phyloP scores from a whole-genome alignment of 768 basidiomycete species.

The Auricularia sp. region DNA sequence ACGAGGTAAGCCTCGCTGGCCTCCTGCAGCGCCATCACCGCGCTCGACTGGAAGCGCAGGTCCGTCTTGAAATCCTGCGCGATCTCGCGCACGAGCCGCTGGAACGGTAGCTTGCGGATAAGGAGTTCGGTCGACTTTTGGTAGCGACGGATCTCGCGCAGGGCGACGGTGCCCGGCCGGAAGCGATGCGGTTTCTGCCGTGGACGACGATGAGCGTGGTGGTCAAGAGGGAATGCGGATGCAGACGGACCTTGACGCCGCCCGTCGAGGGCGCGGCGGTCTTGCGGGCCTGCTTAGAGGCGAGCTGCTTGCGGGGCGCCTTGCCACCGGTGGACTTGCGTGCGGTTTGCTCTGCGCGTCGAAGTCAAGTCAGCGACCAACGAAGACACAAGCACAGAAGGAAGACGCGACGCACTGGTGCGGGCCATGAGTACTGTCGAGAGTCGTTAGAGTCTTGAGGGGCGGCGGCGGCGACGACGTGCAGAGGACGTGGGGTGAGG shows the following conservation, averaged over 20 bases:
- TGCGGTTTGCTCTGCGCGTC: constrained; percentile 21
- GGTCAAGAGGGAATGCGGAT: no score
- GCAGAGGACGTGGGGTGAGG: neutral
- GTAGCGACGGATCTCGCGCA: constrained; percentile 97
- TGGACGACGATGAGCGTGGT: no score
- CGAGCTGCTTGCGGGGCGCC: constrained; percentile 26
- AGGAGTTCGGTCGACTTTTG: constrained; percentile 98
- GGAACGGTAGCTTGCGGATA: constrained; percentile 99
- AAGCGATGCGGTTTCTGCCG: constrained; percentile 93
- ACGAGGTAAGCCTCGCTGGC: constrained; percentile 86
- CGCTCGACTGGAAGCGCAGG: constrained; percentile 91
- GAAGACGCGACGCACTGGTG: neutral
- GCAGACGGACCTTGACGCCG: neutral
- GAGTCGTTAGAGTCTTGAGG: neutral
- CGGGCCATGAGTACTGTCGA: neutral
- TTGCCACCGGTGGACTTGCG: constrained; percentile 26
- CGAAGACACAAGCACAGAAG: neutral
- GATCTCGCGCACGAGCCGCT: constrained; percentile 93
- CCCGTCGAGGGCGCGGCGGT: constrained; percentile 10
- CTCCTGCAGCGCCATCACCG: constrained; percentile 89
- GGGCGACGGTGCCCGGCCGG: constrained; percentile 95
- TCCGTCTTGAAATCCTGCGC: constrained; percentile 97
- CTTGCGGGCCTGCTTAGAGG: constrained; percentile 29
- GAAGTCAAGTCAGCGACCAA: neutral
- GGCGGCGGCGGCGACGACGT: neutral